A percentile compares a stretch with the other conserved stretches of the same genome.
phyloP scores from a whole-genome alignment of 2,329 filamentous ascomycete genomes.

The Helicocarpus griseus region DNA sequence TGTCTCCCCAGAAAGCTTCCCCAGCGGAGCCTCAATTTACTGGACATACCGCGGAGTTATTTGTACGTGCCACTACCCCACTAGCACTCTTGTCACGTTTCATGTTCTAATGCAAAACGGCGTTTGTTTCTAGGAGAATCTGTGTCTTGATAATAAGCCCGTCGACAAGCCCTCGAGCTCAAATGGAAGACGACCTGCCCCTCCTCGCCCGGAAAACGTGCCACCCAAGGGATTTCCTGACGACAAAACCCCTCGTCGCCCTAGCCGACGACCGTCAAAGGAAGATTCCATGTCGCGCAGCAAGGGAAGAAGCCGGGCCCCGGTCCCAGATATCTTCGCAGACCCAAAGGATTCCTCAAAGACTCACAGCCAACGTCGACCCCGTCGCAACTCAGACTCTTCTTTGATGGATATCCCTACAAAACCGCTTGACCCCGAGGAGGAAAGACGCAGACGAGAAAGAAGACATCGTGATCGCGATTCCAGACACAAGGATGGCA shows the following conservation, averaged over 20 bases:
- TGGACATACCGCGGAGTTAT: constrained; percentile 47
- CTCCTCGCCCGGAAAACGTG: constrained; percentile 27
- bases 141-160: constrained; percentile 26
- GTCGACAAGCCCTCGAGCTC: constrained; percentile 24
- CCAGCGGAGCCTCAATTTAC: constrained; percentile 29
- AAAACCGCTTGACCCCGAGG: constrained; percentile 40
- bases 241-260: constrained; percentile 3
- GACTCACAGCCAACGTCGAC: constrained; percentile 31
- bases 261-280: constrained; percentile 16
- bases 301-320: constrained; percentile 20
- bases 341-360: constrained; percentile 29
- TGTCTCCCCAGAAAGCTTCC: constrained; percentile 21
- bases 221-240: constrained; percentile 13
- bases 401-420: constrained; percentile 46
- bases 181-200: constrained; percentile 17
- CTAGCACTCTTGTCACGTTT: neutral
- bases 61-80: constrained; percentile 40
- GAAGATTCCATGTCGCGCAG: constrained; percentile 11
- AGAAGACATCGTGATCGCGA: constrained; percentile 42
- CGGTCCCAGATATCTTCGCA: constrained; percentile 38
- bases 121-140: constrained; percentile 29
- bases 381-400: constrained; percentile 54
- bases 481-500: constrained; percentile 30
- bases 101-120: constrained; percentile 6
- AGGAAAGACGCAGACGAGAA: constrained; percentile 41